Evolutionary conservation across 2,329 filamentous ascomycete genomes (phyloP), one percentile per base, ranked within the genome.

Genomic region (Ceratocystis alfenasii): DNA sequence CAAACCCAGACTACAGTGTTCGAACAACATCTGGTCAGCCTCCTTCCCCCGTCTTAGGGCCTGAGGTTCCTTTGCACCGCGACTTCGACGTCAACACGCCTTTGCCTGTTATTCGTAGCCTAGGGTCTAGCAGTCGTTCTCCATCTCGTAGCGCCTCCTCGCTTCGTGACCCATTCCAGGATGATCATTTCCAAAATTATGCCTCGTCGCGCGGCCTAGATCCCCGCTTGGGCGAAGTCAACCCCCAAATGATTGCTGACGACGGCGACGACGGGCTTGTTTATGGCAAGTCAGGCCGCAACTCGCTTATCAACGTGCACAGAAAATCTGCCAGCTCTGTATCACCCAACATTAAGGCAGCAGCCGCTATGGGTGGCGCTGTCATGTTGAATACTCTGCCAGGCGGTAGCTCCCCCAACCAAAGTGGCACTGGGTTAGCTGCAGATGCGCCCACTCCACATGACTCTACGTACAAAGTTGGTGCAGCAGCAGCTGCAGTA

Each of bases 191-290:
- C 45, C 57, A 41, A 50, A 61, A 64, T 45, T 66, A 64, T 41
- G 62, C 67, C 15, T 65, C 62, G 3, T 53, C 63, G 3, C 64
- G 74, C 48, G 76, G 72, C 75, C 80, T 75, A 36, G 80, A 80
- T 67, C 75, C 80, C 28, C 74, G 77, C 7, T 75, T 86, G 3
- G 82, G 82, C 48, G 77, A 83, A 1, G 81, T 94, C 67, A 86
- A 96, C 73, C 90, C 91, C 2, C 84, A 88, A 71, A 85, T 87
- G 15, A 92, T 96, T 69, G 83, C 83, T 25, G 92, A 96, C 73
- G 92, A 96, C 72, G 90, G 89, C 33, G 92, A 96, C 71, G 92
- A 95, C 73, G 90, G 88, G 1, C 80, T 94, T 63, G 80, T 82
- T 3, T 86, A 82, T 70, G 76, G 74, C 63, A 75, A 74, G 61